These are phyloP conservation scores for Boletus sp. DNA, from an alignment of 1,284 basidiomycete genomes.

Conservation along the genomic window DNA sequence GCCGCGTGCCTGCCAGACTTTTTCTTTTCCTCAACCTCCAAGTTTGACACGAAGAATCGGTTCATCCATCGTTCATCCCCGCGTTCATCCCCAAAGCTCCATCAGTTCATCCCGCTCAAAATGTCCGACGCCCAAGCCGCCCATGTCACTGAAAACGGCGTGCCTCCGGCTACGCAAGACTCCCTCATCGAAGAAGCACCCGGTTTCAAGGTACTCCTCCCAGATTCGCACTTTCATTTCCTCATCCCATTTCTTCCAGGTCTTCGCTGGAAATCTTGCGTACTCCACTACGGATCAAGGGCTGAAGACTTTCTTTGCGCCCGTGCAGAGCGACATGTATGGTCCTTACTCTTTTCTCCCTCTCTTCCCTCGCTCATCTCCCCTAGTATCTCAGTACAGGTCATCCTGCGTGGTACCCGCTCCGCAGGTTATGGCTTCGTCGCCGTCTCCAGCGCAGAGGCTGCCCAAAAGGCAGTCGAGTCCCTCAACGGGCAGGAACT, in stretches of 20 bases:
- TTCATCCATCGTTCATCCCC: conserved; percentile 60
- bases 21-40: conserved; percentile 64
- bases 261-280: conserved; percentile 86
- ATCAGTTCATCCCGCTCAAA: conserved; percentile 46
- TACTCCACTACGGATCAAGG: conserved; percentile 86
- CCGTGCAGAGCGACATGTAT: conserved; percentile 78
- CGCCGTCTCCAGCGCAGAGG: conserved; percentile 73
- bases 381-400: conserved; percentile 65
- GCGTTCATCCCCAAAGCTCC: conserved; percentile 27
- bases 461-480: conserved; percentile 83
- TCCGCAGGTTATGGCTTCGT: conserved; percentile 93
- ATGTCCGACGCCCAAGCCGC: conserved; percentile 86
- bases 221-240: conserved; percentile 18
- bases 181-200: conserved; percentile 61
- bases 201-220: conserved; percentile 62
- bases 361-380: conserved; percentile 20
- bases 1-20: conserved; percentile 27
- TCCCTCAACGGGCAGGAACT: conserved; percentile 83
- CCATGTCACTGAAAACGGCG: conserved; percentile 73
- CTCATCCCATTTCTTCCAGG: conserved; percentile 40
- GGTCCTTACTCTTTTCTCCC: conserved; percentile 32
- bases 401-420: conserved; percentile 76
- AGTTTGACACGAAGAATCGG: conserved; percentile 73
- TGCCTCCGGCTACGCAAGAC: conserved; percentile 69
- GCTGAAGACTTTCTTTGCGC: conserved; percentile 84